These are phyloP conservation scores for Ceratocystiopsis minuta DNA, from an alignment of 2,329 filamentous ascomycete species.

Conservation along the genomic window DNA sequence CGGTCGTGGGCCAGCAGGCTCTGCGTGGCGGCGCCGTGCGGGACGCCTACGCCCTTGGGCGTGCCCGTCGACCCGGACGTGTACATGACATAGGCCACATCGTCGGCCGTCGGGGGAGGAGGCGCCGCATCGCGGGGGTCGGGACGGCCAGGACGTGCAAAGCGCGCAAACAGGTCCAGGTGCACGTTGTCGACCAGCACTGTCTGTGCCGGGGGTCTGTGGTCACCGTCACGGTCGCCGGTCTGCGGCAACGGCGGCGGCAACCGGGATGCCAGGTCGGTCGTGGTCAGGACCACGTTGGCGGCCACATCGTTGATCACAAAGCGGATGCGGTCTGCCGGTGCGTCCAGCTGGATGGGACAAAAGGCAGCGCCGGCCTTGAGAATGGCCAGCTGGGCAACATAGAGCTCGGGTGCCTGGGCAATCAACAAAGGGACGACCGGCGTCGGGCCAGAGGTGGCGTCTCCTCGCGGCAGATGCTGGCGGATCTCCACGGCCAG, in stretches of 20 bases:
- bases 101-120: constrained; percentile 11
- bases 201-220: too few relatives aligned
- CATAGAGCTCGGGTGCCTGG: constrained; percentile 61
- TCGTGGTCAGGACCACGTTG: constrained; percentile 45
- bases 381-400: constrained; percentile 58
- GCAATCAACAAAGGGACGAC: constrained; percentile 62
- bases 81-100: constrained; percentile 79
- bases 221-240: too few relatives aligned
- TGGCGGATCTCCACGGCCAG: constrained; percentile 34
- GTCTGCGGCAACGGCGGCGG: constrained; percentile 12
- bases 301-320: constrained; percentile 64
- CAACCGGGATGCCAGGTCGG: constrained; percentile 24
- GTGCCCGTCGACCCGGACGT: constrained; percentile 80
- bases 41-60: constrained; percentile 73
- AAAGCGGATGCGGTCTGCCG: constrained; percentile 58
- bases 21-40: constrained; percentile 64
- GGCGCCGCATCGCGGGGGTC: background rate
- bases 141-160: too few relatives aligned
- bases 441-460: constrained; percentile 15
- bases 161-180: constrained; percentile 15
- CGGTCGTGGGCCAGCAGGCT: constrained; percentile 64
- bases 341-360: constrained; percentile 62
- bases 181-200: constrained; percentile 12
- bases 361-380: constrained; percentile 77
- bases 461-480: background rate